These are phyloP conservation scores for Plasmodium vinckei DNA, from an alignment of 169 alveolate species.

Conservation along the genomic window DNA sequence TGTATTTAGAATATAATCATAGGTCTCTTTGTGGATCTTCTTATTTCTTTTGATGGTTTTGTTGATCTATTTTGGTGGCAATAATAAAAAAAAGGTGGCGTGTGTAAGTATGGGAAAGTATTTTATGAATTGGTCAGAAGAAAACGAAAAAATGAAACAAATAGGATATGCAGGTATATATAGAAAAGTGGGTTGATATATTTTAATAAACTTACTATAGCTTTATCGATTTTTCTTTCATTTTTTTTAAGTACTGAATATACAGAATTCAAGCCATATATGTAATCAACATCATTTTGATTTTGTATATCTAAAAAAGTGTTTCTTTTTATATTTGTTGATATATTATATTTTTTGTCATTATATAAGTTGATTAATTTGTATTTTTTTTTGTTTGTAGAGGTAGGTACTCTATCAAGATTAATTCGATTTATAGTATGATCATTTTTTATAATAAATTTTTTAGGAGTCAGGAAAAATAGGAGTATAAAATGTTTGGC, in stretches of 20 bases:
- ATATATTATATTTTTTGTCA: not conserved
- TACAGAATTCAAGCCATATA: slow-evolving; percentile 62
- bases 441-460: not conserved
- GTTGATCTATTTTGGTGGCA: slow-evolving; percentile 10
- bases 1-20: slow-evolving; percentile 27
- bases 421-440: not conserved
- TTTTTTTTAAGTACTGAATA: slow-evolving; percentile 34
- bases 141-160: not conserved
- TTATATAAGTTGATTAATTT: not conserved
- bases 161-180: not conserved
- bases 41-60: slow-evolving; percentile 2
- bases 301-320: slow-evolving; percentile 21
- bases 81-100: not conserved
- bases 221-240: slow-evolving; percentile 30
- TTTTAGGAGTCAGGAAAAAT: not conserved
- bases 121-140: not conserved
- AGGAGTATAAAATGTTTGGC: not conserved
- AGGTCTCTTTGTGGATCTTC: slow-evolving; percentile 33
- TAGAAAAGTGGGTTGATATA: not conserved
- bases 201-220: slow-evolving; percentile 7
- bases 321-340: slow-evolving; percentile 40
- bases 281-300: slow-evolving; percentile 29
- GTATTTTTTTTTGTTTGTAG: not conserved
- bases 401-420: not conserved
- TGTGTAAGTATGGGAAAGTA: too few relatives aligned